Conservation (phyloP, 352 stramenopile species). For the Globisporangium iwayamae region DNA sequence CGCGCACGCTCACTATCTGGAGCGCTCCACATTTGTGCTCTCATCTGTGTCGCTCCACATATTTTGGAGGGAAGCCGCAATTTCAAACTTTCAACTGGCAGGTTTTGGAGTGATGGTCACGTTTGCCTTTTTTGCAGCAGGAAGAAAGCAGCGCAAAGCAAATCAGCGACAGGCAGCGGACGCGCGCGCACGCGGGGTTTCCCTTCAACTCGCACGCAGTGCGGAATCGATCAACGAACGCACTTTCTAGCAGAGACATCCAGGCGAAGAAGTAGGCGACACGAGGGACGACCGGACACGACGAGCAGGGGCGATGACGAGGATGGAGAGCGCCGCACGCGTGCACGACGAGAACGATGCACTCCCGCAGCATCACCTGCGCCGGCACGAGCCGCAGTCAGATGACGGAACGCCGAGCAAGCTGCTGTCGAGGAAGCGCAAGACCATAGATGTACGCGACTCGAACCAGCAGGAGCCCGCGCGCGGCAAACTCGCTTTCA, state of each 20-base stretch:
- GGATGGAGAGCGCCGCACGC: conserved; percentile 8
- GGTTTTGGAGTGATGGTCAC: conserved; percentile 3
- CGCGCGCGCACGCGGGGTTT: conserved; percentile 5
- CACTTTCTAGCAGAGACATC: neutral
- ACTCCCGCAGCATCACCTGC: neutral
- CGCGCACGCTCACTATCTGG: conserved; percentile 1
- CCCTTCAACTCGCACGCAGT: conserved; percentile 15
- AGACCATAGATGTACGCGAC: conserved; percentile 29
- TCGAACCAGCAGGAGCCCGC: conserved; percentile 5
- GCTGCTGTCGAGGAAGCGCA: conserved; percentile 28
- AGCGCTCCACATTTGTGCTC: neutral
- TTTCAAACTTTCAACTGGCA: conserved; percentile 18
- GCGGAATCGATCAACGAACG: conserved; percentile 24
- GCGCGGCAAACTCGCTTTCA: conserved; percentile 6
- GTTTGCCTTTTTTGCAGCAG: neutral
- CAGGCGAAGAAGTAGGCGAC: neutral
- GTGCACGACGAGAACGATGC: conserved; percentile 21
- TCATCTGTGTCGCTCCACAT: neutral
- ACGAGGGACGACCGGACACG: neutral
- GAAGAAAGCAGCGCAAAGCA: neutral
- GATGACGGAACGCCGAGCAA: conserved; percentile 2
- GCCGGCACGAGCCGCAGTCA: conserved; percentile 1
- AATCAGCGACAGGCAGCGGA: neutral
- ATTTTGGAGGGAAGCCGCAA: neutral
- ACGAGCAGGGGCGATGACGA: neutral